Conservation (phyloP, 805 yeast species). For the Sporopachydermia quercuum region DNA sequence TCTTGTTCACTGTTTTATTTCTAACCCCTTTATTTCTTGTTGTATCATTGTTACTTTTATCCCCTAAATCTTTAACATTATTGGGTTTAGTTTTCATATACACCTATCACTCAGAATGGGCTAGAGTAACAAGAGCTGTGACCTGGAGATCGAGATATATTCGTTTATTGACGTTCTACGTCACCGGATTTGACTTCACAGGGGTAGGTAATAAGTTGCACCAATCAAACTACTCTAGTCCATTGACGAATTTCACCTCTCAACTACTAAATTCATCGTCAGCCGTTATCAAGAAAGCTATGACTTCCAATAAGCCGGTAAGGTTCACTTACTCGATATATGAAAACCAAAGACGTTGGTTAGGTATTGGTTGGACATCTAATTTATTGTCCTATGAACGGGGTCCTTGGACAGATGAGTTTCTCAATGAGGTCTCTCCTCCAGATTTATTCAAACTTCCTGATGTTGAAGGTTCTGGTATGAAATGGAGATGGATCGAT, state of each 20-base stretch:
- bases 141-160: conserved; percentile 57
- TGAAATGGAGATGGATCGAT: conserved; percentile 79
- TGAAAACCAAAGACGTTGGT: conserved; percentile 79
- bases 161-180: conserved; percentile 50
- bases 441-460: conserved; percentile 54
- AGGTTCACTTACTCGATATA: conserved; percentile 70
- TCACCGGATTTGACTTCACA: conserved; percentile 64
- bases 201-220: conserved; percentile 24
- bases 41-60: conserved; percentile 41
- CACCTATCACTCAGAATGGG: conserved; percentile 62
- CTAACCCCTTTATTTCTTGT: conserved; percentile 61
- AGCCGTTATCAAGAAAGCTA: conserved; percentile 21
- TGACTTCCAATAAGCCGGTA: conserved; percentile 33
- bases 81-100: conserved; percentile 36
- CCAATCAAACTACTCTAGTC: not conserved
- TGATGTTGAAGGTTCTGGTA: conserved; percentile 31
- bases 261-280: conserved; percentile 21
- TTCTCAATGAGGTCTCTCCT: conserved; percentile 56
- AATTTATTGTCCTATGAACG: conserved; percentile 67
- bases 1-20: conserved; percentile 60
- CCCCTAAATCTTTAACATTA: conserved; percentile 46
- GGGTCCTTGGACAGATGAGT: conserved; percentile 81
- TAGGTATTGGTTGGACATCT: conserved; percentile 86
- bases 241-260: not conserved
- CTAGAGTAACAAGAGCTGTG: conserved; percentile 52